Evolutionary conservation across 345 rosid genomes (phyloP).

Genomic region (Syzygium aromaticum): DNA sequence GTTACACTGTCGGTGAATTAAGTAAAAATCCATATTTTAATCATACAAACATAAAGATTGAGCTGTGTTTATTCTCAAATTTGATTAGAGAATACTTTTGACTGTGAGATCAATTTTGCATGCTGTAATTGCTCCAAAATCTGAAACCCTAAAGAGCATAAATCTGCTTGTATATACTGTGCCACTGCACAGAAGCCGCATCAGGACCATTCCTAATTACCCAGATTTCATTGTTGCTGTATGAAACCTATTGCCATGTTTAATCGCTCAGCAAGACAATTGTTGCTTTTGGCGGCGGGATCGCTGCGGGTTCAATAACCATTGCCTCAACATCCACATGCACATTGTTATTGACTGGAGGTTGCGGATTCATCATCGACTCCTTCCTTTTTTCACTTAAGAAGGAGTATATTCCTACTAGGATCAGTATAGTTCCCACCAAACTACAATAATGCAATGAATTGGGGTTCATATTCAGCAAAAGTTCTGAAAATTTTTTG

Average conservation of each 20-base stretch:
- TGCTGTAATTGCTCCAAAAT: neutral
- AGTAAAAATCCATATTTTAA: neutral
- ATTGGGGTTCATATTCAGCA: neutral
- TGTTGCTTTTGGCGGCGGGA: neutral
- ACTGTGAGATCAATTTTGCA: neutral
- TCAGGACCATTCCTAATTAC: neutral
- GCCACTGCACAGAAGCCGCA: neutral
- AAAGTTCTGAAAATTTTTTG: neutral
- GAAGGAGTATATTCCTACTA: conserved; percentile 36
- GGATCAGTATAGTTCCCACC: conserved; percentile 24
- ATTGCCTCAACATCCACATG: neutral
- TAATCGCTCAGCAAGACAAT: neutral
- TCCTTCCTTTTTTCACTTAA: conserved; percentile 28
- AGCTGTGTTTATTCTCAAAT: neutral
- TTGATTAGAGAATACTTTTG: neutral
- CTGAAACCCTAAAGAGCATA: neutral
- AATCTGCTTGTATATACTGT: neutral
- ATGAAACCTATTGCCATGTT: neutral
- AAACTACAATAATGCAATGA: conserved; percentile 7
- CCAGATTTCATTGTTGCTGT: neutral
- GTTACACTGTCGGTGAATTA: neutral
- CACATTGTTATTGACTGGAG: neutral
- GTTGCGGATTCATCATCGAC: neutral
- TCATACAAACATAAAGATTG: neutral
- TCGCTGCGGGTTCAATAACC: neutral